These are phyloP conservation scores for Aquilaria sinensis DNA, from an alignment of 345 rosid genomes.

Conservation along the genomic window DNA sequence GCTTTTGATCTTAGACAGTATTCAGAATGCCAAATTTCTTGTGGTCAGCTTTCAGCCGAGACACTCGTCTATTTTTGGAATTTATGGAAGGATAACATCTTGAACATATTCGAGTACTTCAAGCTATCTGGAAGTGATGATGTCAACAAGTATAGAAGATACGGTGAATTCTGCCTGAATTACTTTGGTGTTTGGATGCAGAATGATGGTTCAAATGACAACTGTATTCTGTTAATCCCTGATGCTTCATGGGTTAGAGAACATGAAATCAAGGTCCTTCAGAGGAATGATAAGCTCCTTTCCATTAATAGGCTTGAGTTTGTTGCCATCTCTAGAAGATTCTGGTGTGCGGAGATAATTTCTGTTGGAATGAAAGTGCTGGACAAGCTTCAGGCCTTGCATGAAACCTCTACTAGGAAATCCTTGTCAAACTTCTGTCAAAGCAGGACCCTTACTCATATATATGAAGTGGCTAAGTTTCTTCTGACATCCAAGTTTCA, in stretches of 20 bases:
- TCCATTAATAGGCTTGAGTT: constrained; percentile 22
- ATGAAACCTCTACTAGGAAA: constrained; percentile 4
- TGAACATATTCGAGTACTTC: constrained; percentile 18
- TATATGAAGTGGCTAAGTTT: constrained; percentile 27
- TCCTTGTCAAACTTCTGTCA: constrained; percentile 17
- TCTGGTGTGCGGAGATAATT: constrained; percentile 32
- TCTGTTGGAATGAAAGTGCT: constrained; percentile 33
- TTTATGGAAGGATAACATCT: constrained; percentile 29
- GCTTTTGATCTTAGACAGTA: constrained; percentile 11
- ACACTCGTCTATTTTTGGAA: constrained; percentile 41
- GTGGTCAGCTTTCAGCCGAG: constrained; percentile 21
- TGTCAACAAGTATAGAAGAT: constrained; percentile 3
- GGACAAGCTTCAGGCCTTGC: constrained; percentile 21
- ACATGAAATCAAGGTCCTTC: constrained; percentile 4
- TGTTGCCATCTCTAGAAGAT: constrained; percentile 22
- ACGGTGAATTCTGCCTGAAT: constrained; percentile 35
- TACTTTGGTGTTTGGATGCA: constrained; percentile 40
- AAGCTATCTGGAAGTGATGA: constrained; percentile 1
- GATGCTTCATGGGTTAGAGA: constrained; percentile 31
- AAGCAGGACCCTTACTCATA: constrained; percentile 17
- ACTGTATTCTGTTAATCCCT: constrained; percentile 26
- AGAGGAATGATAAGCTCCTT: constrained; percentile 11
- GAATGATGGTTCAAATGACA: neutral
- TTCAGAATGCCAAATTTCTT: constrained; percentile 11
- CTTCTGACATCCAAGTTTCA: constrained; percentile 18